These are phyloP conservation scores for Rosa persica DNA, from an alignment of 306 rosid species.

Conservation along the genomic window DNA sequence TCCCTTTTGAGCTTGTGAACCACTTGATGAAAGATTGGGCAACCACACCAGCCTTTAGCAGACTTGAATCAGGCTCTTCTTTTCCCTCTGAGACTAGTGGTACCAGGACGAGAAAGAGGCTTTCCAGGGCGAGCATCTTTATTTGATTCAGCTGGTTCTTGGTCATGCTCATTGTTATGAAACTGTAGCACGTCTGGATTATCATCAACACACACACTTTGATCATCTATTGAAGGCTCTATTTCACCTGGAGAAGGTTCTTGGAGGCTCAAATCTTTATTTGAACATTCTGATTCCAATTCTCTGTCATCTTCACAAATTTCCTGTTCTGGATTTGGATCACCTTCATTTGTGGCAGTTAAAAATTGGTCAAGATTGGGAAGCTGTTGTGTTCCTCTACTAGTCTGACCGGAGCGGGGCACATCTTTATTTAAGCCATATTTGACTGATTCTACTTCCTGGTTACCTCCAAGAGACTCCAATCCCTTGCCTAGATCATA, in stretches of 20 bases:
- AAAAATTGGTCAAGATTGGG: background rate
- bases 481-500: background rate
- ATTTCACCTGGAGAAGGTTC: background rate
- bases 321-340: background rate
- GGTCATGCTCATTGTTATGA: background rate
- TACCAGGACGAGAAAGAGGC: background rate
- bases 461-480: background rate
- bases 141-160: background rate
- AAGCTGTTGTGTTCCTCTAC: background rate
- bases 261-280: background rate
- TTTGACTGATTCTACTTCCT: background rate
- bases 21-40: background rate
- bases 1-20: background rate
- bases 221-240: background rate
- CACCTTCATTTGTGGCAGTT: background rate
- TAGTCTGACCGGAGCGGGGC: background rate
- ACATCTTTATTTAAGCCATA: background rate
- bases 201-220: background rate
- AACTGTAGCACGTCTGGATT: background rate
- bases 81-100: background rate
- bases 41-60: background rate
- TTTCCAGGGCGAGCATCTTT: background rate
- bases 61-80: background rate
- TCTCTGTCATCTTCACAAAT: background rate
- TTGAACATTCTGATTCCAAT: background rate